phyloP scores from a whole-genome alignment of 768 basidiomycete genomes.

The Sarcomyxa edulis region DNA sequence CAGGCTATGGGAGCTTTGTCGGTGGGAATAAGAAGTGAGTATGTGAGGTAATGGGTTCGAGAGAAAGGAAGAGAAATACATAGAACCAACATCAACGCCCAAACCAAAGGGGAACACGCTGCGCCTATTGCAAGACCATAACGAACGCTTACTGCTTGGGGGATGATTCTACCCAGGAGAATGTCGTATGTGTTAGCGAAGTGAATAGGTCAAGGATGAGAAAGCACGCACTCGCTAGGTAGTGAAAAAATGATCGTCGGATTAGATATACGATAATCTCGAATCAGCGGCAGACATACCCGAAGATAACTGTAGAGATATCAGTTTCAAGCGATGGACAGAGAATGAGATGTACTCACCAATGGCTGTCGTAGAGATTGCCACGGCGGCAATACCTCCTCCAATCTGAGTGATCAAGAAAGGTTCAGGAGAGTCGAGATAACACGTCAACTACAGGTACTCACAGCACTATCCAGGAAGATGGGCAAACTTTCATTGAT shows the following conservation, averaged over 20 bases:
- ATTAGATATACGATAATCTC: neutral
- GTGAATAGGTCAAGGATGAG: neutral
- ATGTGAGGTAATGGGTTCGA: conserved; percentile 20
- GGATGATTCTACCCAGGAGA: conserved; percentile 40
- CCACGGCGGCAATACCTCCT: conserved; percentile 72
- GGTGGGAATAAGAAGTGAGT: conserved; percentile 26
- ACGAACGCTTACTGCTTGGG: conserved; percentile 70
- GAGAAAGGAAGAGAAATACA: conserved; percentile 18
- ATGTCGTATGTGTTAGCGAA: conserved; percentile 19
- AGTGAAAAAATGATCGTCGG: conserved; percentile 16
- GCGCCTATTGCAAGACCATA: conserved; percentile 83
- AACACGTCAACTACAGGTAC: conserved; percentile 13
- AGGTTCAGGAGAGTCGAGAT: neutral
- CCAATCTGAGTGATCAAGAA: conserved; percentile 28
- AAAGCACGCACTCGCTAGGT: conserved; percentile 65
- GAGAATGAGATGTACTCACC: conserved; percentile 29
- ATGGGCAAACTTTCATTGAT: conserved; percentile 83
- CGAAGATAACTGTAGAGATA: conserved; percentile 64
- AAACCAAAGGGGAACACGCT: conserved; percentile 69
- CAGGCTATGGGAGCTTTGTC: conserved; percentile 69
- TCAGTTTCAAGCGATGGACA: conserved; percentile 5
- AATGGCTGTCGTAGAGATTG: conserved; percentile 73
- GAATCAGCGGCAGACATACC: conserved; percentile 39
- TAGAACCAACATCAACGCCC: conserved; percentile 64
- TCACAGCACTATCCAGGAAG: conserved; percentile 70